A percentile compares a stretch with the other conserved stretches of the same genome.
phyloP scores from a whole-genome alignment of 192 early-diverging fungal species.

The Neocallimastix lanati region DNA sequence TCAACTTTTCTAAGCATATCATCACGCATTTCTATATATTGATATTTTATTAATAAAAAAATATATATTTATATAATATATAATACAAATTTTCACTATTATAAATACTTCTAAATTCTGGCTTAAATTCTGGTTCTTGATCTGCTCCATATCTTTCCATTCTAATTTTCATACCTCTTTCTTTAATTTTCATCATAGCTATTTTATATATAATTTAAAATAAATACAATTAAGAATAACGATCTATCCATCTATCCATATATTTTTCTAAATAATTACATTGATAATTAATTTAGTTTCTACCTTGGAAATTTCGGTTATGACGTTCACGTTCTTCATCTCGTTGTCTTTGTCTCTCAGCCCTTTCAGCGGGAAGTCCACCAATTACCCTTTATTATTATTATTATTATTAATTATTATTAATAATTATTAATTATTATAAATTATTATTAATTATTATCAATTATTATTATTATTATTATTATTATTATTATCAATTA shows the following conservation, averaged over 20 bases:
- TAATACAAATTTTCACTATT: no score
- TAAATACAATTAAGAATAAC: no score
- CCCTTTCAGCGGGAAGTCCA: conserved; percentile 24
- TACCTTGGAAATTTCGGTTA: conserved; percentile 19
- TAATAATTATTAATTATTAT: background rate
- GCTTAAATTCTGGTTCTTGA: background rate
- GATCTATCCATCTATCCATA: no score
- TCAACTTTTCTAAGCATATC: background rate
- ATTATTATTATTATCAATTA: no score
- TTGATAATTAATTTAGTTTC: no score
- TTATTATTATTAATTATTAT: background rate
- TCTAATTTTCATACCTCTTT: background rate
- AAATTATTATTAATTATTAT: background rate
- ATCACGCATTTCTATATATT: background rate
- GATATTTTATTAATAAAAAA: background rate
- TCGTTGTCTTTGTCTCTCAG: conserved; percentile 20
- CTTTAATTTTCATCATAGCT: background rate
- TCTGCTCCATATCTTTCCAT: background rate
- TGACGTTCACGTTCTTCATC: conserved; percentile 22
- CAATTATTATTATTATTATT: background rate
- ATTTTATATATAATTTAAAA: background rate
- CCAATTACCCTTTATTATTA: conserved; percentile 10
- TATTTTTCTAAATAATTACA: no score
- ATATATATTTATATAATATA: background rate
- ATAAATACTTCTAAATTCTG: background rate